Base-by-base conservation (phyloP, 2,329 filamentous ascomycete genomes). In the Beauveria asiatica region DNA sequence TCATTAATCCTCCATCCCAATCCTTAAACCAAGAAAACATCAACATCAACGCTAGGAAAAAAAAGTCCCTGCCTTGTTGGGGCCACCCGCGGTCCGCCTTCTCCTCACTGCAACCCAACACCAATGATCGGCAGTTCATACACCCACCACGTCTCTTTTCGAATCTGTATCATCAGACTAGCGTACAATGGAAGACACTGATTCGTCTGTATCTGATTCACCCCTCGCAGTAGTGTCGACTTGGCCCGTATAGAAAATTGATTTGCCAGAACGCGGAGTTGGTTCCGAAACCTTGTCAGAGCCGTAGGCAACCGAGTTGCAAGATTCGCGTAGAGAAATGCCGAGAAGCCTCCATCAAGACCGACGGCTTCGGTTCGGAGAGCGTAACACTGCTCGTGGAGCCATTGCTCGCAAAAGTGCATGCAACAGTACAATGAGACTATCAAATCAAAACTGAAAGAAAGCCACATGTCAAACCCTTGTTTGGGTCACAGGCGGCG, bases 71-170 rank as follows among this genome's bases (percentile, higher is more conserved):
- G 10, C n/a, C 7, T 48, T 7, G n/a, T 45, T 27, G 27, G 42
- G 41, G 25, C 23, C 30, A 45, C 27, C 52, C 37, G 50, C 25
- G 50, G 41, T 45, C 41, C 30, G 27, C 41, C 37, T 55, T 30
- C 27, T 56, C 42, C 27, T 57, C 54, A 48, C 54, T 48, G 54
- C 27, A 46, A 48, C 25, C 54, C 54, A 57, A 57, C 42, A 8
- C 8, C 42, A 10, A 16, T 10, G 30, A 39, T 57, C 54, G 27
- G 54, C 42, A 46, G 30, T 57, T 48, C 17, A 25, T 5, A 45
- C 23, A 57, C 30, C 42, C 42, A 37, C 21, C 54, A 10, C 13
- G 39, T 55, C 17, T 55, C 3, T 21, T 3, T 42, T 1, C 51
- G 13, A 44, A 21, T 56, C 9, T 55, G 2, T 23, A 6, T 23